These are phyloP conservation scores for Colletotrichum spinosum DNA, from an alignment of 2,329 filamentous ascomycete genomes.

Conservation along the genomic window DNA sequence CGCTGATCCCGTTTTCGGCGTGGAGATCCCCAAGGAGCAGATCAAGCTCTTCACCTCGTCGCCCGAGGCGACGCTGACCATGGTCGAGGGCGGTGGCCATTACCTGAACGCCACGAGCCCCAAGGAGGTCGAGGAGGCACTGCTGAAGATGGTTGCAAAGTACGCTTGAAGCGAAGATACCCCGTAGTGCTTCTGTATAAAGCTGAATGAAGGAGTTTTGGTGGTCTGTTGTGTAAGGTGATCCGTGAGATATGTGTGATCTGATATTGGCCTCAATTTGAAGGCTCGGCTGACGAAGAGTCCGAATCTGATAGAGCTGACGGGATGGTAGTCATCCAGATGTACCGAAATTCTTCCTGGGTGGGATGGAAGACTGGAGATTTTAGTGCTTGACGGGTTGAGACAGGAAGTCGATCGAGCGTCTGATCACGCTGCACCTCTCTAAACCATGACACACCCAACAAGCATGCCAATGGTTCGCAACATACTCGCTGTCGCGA, in stretches of 20 bases:
- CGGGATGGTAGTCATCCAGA: too few relatives aligned
- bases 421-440: too few relatives aligned
- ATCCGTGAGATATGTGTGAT: conserved; percentile 8
- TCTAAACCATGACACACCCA: too few relatives aligned
- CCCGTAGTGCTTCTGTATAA: neutral
- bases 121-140: conserved; percentile 55
- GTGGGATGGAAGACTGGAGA: too few relatives aligned
- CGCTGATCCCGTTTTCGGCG: conserved; percentile 57
- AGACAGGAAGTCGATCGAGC: too few relatives aligned
- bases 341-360: too few relatives aligned
- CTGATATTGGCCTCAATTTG: neutral
- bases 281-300: too few relatives aligned
- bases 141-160: conserved; percentile 56
- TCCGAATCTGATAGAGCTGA: too few relatives aligned
- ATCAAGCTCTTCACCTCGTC: conserved; percentile 62
- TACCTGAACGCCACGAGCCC: conserved; percentile 63
- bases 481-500: too few relatives aligned
- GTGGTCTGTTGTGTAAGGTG: neutral
- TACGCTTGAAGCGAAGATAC: conserved; percentile 39
- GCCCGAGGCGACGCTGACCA: conserved; percentile 55
- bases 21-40: conserved; percentile 56
- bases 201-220: too few relatives aligned
- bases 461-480: too few relatives aligned
- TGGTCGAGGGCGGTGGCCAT: conserved; percentile 59
- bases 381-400: too few relatives aligned